Conservation (phyloP, 2,329 filamentous ascomycete species). For the Tolypocladium ophioglossoides region DNA sequence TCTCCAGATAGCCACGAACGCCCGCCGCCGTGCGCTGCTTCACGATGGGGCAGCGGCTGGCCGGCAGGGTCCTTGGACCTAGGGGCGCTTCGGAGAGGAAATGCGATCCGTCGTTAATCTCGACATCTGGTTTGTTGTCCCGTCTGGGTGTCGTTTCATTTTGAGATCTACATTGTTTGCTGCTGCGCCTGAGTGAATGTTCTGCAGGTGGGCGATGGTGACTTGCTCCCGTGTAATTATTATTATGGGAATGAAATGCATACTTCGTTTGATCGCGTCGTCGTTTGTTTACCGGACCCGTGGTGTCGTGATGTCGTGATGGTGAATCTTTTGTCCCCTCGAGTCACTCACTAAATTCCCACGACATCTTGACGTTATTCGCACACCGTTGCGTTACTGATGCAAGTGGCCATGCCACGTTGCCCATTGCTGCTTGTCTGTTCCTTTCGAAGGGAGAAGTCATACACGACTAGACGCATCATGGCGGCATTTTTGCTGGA, state of each 20-base stretch:
- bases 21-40: constrained; percentile 22
- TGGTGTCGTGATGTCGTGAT: neutral
- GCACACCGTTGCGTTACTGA: neutral
- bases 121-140: constrained; percentile 32
- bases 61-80: constrained; percentile 24
- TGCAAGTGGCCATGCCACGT: too few species aligned
- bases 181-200: neutral
- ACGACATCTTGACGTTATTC: neutral
- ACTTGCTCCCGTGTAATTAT: too few species aligned
- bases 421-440: too few species aligned
- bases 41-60: constrained; percentile 18
- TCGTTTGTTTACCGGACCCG: neutral
- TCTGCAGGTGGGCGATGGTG: too few species aligned
- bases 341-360: too few species aligned
- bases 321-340: neutral
- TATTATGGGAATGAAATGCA: neutral
- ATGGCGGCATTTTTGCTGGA: too few species aligned
- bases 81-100: constrained; percentile 34
- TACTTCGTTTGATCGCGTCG: neutral
- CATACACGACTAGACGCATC: too few species aligned
- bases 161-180: constrained; percentile 42
- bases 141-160: constrained; percentile 47
- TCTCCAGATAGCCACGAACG: constrained; percentile 42
- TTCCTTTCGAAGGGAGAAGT: too few species aligned
- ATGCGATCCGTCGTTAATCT: constrained; percentile 48